Evolutionary conservation across 2,329 filamentous ascomycete genomes (phyloP), one percentile per base, ranked within the genome.

Genomic region (Botrytis pseudocinerea): DNA sequence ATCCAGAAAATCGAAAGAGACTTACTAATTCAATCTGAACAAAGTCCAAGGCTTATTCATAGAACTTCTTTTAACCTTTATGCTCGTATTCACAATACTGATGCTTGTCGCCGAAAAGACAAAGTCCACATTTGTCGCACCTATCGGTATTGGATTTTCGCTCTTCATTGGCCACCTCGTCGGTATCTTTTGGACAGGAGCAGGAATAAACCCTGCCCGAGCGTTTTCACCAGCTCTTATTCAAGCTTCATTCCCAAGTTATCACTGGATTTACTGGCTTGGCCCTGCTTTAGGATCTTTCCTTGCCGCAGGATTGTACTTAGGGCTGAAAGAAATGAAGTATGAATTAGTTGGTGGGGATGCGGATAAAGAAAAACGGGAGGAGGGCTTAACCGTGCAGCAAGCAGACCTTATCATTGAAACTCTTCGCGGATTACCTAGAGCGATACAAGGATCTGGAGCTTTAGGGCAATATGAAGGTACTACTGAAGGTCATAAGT

Each of bases 1-100:
- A 42, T 32, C 16, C 20, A n/a, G 10, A 1, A 2, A 40, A 22
- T 6, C 25, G 59, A 20, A 18, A 48, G 28, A n/a, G n/a, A 20
- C 60, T 20, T 42, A 20, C 70, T 72, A 42, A 72, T 32, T 61
- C 48, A 10, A n/a, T 32, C 32, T 7, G 7, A 4, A n/a, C 22
- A 3, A 12, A 69, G 70, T 54, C 2, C 84, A 85, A 74, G 84
- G 84, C 14, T 77, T 85, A 42, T 84, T 85, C 74, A 84, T 86
- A 32, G 85, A 86, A 75, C 83, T 84, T 69, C 79, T 86, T 32
- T 77, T 86, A 4, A 85, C 84, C 10, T 82, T 84, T 7, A 82
- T 85, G 73, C 76, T 86, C 44, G 82, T 85, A 18, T 83, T 85
- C 68, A 83, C 84, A 46, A 85, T 85, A 51, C 84, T 86, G 74